Percentiles rank a stretch among this genome's conserved stretches.
These are phyloP conservation scores for Corinectria fuckeliana DNA, from an alignment of 2,329 filamentous ascomycete genomes.

Conservation along the genomic window DNA sequence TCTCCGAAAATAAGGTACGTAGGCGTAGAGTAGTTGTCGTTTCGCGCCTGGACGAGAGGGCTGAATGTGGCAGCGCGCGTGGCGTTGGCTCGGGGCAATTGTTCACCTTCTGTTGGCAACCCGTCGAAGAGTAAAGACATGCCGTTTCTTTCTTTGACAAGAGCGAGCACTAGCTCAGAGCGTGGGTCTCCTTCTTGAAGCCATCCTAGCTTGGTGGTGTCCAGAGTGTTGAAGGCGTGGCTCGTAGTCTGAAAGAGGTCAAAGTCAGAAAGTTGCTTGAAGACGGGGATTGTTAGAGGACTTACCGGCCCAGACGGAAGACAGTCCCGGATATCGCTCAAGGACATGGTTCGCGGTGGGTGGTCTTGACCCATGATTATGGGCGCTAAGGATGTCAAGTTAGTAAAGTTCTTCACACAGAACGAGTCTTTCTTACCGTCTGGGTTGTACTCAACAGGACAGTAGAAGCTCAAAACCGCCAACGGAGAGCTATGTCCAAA, in stretches of 20 bases:
- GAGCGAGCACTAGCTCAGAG: slow-evolving; percentile 27
- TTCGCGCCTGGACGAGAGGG: slow-evolving; percentile 24
- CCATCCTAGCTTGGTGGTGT: slow-evolving; percentile 29
- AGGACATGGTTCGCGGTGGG: slow-evolving; percentile 20
- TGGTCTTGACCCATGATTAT: slow-evolving; percentile 25
- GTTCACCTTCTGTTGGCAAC: slow-evolving; percentile 9
- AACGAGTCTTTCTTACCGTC: slow-evolving; percentile 14
- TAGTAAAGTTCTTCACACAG: background rate
- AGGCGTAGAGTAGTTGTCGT: slow-evolving; percentile 25
- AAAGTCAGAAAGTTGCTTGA: background rate
- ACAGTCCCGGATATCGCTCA: slow-evolving; percentile 15
- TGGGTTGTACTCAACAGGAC: slow-evolving; percentile 25
- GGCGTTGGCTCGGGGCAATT: slow-evolving; percentile 13
- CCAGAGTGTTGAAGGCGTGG: slow-evolving; percentile 23
- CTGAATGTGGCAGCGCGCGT: slow-evolving; percentile 22
- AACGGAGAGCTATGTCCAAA: slow-evolving; percentile 13
- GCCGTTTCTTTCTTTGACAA: slow-evolving; percentile 28
- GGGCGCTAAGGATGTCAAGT: slow-evolving; percentile 5
- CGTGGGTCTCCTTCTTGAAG: slow-evolving; percentile 23
- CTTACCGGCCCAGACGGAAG: slow-evolving; percentile 16
- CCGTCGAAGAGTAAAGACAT: slow-evolving; percentile 30
- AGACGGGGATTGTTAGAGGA: background rate
- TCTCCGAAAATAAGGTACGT: slow-evolving; percentile 30
- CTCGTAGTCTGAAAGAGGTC: background rate
- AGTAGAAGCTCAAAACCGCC: slow-evolving; percentile 27